These are phyloP conservation scores for Prunus mume DNA, from an alignment of 306 rosid genomes.

Conservation along the genomic window DNA sequence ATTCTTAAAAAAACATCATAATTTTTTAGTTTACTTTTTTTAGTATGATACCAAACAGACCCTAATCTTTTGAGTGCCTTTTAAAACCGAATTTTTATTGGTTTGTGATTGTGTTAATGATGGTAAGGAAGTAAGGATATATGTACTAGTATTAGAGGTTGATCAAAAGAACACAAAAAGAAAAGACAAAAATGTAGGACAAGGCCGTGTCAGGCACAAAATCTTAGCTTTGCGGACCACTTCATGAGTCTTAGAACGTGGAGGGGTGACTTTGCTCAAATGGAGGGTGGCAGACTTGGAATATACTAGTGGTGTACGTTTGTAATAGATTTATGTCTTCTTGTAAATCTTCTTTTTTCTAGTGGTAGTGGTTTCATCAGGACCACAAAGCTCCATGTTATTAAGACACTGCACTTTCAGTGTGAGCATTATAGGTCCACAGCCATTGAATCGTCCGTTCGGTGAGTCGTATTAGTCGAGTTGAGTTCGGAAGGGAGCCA, in stretches of 20 bases:
- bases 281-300: constrained; percentile 13
- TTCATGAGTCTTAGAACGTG: constrained; percentile 35
- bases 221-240: constrained; percentile 24
- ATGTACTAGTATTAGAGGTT: constrained; percentile 9
- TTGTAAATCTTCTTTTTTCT: constrained; percentile 8
- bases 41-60: rapidly evolving
- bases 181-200: constrained; percentile 28
- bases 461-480: not conserved
- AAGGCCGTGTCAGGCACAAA: constrained; percentile 28
- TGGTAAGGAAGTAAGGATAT: not conserved
- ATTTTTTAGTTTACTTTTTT: too few species aligned
- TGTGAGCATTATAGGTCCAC: not conserved
- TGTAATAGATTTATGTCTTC: constrained; percentile 35
- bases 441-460: not conserved
- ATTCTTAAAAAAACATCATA: too few species aligned
- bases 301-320: constrained; percentile 35
- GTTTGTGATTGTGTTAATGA: not conserved
- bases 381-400: constrained; percentile 36
- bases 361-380: constrained; percentile 44
- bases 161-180: constrained; percentile 9
- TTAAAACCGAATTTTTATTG: not conserved
- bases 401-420: not conserved
- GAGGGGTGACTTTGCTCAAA: constrained; percentile 29
- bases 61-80: too few species aligned
- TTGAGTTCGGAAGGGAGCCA: not conserved